A percentile compares a stretch with the other conserved stretches of the same genome.
These are phyloP conservation scores for Serendipita sp. DNA, from an alignment of 768 basidiomycete species.

Conservation along the genomic window DNA sequence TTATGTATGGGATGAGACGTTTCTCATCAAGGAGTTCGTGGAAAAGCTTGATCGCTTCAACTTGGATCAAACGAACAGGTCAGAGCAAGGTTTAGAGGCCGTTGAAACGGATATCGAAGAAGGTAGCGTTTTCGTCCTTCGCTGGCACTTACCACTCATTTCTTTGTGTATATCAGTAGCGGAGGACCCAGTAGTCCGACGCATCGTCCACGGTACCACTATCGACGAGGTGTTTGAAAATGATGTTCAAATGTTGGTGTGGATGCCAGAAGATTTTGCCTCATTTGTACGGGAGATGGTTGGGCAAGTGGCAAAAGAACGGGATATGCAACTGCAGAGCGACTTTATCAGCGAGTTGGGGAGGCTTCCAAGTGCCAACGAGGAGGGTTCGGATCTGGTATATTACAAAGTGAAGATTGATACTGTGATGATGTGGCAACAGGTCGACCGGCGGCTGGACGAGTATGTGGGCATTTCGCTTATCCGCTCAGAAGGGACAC, in stretches of 20 bases:
- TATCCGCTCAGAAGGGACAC: no score
- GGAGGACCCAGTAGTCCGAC: neutral
- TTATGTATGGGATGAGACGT: conserved; percentile 9
- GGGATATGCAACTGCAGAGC: neutral
- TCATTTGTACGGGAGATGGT: neutral
- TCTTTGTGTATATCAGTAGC: neutral
- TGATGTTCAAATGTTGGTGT: conserved; percentile 1
- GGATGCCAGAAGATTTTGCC: neutral
- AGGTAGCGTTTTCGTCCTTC: no score
- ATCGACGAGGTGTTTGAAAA: neutral
- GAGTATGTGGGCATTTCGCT: neutral
- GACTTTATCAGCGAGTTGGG: neutral
- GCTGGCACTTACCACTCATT: no score
- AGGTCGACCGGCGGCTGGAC: conserved; percentile 7
- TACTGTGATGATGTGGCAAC: neutral
- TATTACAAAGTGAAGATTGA: neutral
- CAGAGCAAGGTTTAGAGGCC: no score
- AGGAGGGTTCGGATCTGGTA: neutral
- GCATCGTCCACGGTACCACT: conserved; percentile 1
- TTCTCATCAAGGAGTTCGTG: conserved; percentile 5
- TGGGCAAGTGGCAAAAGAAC: neutral
- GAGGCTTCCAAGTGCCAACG: neutral
- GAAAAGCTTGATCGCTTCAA: conserved; percentile 4
- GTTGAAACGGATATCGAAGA: no score
- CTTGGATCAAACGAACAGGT: neutral